Evolutionary conservation across 2,329 filamentous ascomycete genomes (phyloP).

Genomic region (Tricladium varicosporioides): DNA sequence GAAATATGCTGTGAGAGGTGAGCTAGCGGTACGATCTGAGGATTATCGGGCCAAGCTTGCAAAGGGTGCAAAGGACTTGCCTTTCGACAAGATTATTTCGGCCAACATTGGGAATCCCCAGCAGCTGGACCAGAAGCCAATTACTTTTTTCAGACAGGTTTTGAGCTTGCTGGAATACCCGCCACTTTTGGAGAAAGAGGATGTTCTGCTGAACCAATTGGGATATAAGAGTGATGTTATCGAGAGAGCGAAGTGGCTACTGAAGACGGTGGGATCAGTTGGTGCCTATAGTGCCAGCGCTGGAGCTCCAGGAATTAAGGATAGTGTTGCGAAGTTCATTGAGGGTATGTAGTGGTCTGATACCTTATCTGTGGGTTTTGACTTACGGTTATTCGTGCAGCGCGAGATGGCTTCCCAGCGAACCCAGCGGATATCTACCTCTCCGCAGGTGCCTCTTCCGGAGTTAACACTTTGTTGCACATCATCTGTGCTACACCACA

Average conservation of each 20-base stretch:
- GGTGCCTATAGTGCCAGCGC: constrained; percentile 96
- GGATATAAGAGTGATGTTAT: constrained; percentile 91
- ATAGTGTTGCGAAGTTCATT: constrained; percentile 90
- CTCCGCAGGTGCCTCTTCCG: constrained; percentile 86
- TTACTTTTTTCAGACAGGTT: constrained; percentile 98
- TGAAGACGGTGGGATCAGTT: constrained; percentile 83
- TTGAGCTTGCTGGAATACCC: constrained; percentile 92
- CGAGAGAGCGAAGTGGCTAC: constrained; percentile 74
- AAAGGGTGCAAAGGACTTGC: constrained; percentile 56
- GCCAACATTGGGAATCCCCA: constrained; percentile 99
- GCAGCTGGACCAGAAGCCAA: constrained; percentile 97
- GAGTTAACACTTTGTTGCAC: constrained; percentile 90
- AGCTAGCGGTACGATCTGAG: constrained; percentile 91
- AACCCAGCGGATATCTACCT: constrained; percentile 83
- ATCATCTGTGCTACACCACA: constrained; percentile 77
- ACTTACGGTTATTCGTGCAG: constrained; percentile 39
- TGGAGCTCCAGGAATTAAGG: constrained; percentile 80
- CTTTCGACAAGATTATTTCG: constrained; percentile 88
- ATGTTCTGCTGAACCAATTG: constrained; percentile 70
- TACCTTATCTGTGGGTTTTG: neutral
- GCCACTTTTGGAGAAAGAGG: constrained; percentile 74
- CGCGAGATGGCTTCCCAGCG: constrained; percentile 83
- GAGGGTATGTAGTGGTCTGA: constrained; percentile 57
- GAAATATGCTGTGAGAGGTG: constrained; percentile 94
- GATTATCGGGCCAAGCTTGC: constrained; percentile 76